A percentile compares a stretch with the other conserved stretches of the same genome.
Conservation (phyloP, 306 rosid species). For the Clitoria ternatea region DNA sequence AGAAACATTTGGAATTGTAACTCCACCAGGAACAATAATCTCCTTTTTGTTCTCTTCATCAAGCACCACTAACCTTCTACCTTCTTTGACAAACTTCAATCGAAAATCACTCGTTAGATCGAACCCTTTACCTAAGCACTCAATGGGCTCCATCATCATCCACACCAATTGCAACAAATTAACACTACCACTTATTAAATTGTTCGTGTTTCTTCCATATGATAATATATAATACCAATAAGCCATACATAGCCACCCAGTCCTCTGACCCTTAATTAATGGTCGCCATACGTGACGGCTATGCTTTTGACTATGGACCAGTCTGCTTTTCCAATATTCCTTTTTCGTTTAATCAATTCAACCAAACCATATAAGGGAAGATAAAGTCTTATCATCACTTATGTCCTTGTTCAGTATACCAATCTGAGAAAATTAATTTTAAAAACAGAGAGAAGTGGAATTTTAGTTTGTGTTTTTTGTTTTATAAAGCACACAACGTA, state of each 20-base stretch:
- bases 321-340: not conserved
- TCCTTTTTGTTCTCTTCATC: conserved; percentile 52
- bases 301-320: not conserved
- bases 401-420: no score
- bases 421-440: no score
- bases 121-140: conserved; percentile 68
- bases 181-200: not conserved
- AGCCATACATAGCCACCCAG: not conserved
- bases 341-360: not conserved
- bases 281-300: not conserved
- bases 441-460: no score
- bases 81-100: conserved; percentile 56
- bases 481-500: no score
- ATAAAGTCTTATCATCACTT: no score
- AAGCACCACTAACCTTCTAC: conserved; percentile 53
- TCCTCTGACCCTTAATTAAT: not conserved
- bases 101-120: conserved; percentile 71
- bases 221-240: no score
- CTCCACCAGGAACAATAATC: conserved; percentile 54
- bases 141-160: conserved; percentile 37
- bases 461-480: no score
- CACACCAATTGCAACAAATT: not conserved
- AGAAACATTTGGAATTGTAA: conserved; percentile 49
- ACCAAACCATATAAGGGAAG: no score
- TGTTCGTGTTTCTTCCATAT: no score